Conservation (phyloP, 2,329 filamentous ascomycete genomes). For the Aureobasidium sp. region DNA sequence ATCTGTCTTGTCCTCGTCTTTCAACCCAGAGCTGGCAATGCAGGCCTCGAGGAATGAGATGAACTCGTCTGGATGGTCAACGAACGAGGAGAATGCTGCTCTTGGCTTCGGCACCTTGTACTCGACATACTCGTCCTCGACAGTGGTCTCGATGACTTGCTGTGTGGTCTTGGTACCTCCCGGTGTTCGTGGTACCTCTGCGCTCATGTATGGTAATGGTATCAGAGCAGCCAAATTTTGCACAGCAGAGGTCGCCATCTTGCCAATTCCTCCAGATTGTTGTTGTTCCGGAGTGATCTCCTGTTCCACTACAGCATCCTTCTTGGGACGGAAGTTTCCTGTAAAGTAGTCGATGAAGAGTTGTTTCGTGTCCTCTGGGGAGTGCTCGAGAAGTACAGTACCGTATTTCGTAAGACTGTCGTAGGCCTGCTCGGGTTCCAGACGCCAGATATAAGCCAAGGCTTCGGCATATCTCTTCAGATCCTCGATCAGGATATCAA, state of each 20-base stretch:
- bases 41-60: constrained; percentile 89
- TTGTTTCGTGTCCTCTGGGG: constrained; percentile 71
- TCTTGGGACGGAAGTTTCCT: constrained; percentile 68
- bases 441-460: constrained; percentile 80
- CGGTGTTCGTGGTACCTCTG: constrained; percentile 50
- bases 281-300: constrained; percentile 41
- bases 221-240: constrained; percentile 80
- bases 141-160: constrained; percentile 47
- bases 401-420: constrained; percentile 92
- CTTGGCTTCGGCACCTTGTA: constrained; percentile 79
- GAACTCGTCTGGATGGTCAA: constrained; percentile 88
- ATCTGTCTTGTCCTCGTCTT: constrained; percentile 69
- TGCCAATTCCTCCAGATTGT: constrained; percentile 30
- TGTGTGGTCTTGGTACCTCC: constrained; percentile 46
- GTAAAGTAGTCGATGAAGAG: constrained; percentile 95
- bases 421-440: constrained; percentile 79
- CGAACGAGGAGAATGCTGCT: constrained; percentile 91
- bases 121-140: constrained; percentile 45
- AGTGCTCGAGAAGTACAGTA: constrained; percentile 80
- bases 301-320: constrained; percentile 50
- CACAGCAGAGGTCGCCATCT: constrained; percentile 63
- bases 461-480: constrained; percentile 85
- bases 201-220: constrained; percentile 77
- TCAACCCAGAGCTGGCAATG: constrained; percentile 63
- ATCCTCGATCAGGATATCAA: constrained; percentile 93